Percentiles rank a stretch among this genome's conserved stretches.
Evolutionary conservation across 345 rosid species (phyloP).

Genomic region (Clausena lansium): DNA sequence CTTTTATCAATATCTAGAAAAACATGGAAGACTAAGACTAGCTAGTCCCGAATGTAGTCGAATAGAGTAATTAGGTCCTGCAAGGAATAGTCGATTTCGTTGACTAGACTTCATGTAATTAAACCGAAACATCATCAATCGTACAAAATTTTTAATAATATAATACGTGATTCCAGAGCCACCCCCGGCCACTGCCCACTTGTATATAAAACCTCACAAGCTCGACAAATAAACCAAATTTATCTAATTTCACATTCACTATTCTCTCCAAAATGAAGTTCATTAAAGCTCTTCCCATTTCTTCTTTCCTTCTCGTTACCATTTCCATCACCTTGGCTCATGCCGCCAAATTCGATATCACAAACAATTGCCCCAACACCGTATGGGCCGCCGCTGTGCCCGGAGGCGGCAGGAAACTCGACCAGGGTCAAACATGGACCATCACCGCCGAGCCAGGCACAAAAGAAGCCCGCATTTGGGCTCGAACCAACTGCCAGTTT

Average conservation of each 20-base stretch:
- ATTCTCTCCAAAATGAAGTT: background rate
- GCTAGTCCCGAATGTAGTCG: background rate
- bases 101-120: background rate
- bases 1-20: too few relatives aligned
- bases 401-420: conserved; percentile 37
- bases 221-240: background rate
- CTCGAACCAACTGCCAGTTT: conserved; percentile 18
- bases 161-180: too few relatives aligned
- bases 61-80: background rate
- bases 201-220: background rate
- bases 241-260: too few relatives aligned
- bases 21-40: too few relatives aligned
- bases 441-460: conserved; percentile 23
- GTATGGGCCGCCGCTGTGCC: conserved; percentile 56
- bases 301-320: conserved; percentile 5
- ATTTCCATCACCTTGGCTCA: conserved; percentile 11
- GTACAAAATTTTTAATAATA: background rate
- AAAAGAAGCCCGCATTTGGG: conserved; percentile 29
- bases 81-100: background rate
- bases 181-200: background rate
- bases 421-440: conserved; percentile 28
- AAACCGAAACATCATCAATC: background rate
- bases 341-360: conserved; percentile 42
- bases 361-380: conserved; percentile 35
- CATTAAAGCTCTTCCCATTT: background rate